Percentiles rank a stretch among this genome's conserved stretches.
Evolutionary conservation across 176 grass and related monocot species (phyloP).

Genomic region (Ensete glaucum): DNA sequence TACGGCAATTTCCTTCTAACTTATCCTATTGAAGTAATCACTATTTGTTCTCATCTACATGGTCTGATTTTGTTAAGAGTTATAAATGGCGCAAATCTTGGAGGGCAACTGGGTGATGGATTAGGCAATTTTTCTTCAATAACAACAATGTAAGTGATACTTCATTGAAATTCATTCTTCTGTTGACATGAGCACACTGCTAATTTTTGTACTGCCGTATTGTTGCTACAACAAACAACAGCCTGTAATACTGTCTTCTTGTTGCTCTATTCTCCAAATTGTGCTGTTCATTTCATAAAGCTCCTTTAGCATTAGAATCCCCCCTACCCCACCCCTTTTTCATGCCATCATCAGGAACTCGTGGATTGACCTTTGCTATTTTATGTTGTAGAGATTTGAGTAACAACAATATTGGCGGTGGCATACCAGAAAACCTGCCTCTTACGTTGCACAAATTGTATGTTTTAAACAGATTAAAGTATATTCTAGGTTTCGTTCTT

Average conservation of each 20-base stretch:
- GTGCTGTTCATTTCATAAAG: not conserved
- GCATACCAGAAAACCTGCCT: constrained; percentile 77
- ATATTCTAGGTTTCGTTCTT: not conserved
- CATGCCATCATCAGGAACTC: not conserved
- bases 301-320: not conserved
- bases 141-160: constrained; percentile 58
- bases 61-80: constrained; percentile 41
- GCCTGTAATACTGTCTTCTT: too few species aligned
- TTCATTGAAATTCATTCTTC: constrained; percentile 14
- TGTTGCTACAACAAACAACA: too few species aligned
- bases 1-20: constrained; percentile 36
- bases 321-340: not conserved
- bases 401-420: constrained; percentile 92
- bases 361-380: not conserved
- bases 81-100: constrained; percentile 65
- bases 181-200: not conserved
- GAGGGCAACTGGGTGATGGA: constrained; percentile 64
- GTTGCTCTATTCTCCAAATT: not conserved
- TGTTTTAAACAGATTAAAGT: constrained; percentile 21
- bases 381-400: constrained; percentile 65
- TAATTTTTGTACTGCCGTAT: not conserved
- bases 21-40: constrained; percentile 8
- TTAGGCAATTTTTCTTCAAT: constrained; percentile 78
- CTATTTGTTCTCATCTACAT: constrained; percentile 19
- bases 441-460: constrained; percentile 75